Conservation (phyloP, 2,329 filamentous ascomycete species). For the Paramyrothecium sp. region DNA sequence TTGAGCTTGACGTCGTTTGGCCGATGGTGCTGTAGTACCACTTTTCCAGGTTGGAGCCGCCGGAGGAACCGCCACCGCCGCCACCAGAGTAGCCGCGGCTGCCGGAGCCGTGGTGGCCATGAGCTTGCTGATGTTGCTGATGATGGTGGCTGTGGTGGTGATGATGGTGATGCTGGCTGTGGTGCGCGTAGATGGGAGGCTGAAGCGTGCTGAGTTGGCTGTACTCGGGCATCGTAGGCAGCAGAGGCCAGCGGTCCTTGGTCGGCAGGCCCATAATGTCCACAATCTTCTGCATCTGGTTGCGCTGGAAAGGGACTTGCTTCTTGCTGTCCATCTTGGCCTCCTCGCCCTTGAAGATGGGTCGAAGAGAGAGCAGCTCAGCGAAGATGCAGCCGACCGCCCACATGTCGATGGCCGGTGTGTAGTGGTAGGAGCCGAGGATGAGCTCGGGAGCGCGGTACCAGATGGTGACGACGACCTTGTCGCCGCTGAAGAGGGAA, state of each 20-base stretch:
- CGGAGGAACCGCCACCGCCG: slow-evolving; percentile 27
- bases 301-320: slow-evolving; percentile 93
- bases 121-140: slow-evolving; percentile 28
- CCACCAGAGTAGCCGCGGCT: slow-evolving; percentile 26
- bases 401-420: slow-evolving; percentile 95
- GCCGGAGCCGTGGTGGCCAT: slow-evolving; percentile 23
- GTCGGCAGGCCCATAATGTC: slow-evolving; percentile 91
- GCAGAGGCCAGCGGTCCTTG: slow-evolving; percentile 83
- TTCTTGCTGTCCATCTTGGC: slow-evolving; percentile 99
- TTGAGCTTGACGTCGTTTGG: slow-evolving; percentile 40
- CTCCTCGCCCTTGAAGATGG: slow-evolving; percentile 98
- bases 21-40: slow-evolving; percentile 76
- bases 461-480: slow-evolving; percentile 99
- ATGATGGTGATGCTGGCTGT: slow-evolving; percentile 38
- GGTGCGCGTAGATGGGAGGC: slow-evolving; percentile 45
- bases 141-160: slow-evolving; percentile 48
- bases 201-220: slow-evolving; percentile 62
- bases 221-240: slow-evolving; percentile 86
- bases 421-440: slow-evolving; percentile 92
- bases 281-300: slow-evolving; percentile 99
- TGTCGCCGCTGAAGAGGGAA: slow-evolving; percentile 89
- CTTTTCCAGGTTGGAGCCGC: slow-evolving; percentile 63
- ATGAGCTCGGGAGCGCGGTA: slow-evolving; percentile 94
- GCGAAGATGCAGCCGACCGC: slow-evolving; percentile 98
- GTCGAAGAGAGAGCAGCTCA: slow-evolving; percentile 82